phyloP scores from a whole-genome alignment of 805 yeast species.

The Lipomyces starkeyi region DNA sequence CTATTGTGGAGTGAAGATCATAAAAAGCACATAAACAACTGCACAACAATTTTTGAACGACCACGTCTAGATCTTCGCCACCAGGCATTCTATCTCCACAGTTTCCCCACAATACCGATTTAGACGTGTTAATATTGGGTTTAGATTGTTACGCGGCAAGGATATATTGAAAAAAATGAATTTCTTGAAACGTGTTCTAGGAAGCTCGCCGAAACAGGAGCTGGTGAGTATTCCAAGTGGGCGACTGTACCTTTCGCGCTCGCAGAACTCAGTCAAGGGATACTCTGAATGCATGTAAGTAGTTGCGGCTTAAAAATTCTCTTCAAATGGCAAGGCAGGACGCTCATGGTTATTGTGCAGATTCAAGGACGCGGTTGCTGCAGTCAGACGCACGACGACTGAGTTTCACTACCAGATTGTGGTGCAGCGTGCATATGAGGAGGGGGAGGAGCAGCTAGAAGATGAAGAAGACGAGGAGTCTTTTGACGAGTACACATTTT shows the following conservation, averaged over 20 bases:
- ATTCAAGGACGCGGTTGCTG: constrained; percentile 77
- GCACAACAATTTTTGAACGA: not conserved
- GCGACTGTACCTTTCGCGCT: constrained; percentile 71
- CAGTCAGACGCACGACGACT: constrained; percentile 69
- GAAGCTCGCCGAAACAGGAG: constrained; percentile 57
- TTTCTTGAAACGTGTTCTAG: constrained; percentile 68
- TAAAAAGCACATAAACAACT: not conserved
- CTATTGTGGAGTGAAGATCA: not conserved
- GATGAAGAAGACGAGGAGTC: constrained; percentile 54
- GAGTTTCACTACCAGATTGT: constrained; percentile 73
- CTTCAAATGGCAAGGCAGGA: not conserved
- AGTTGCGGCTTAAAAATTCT: not conserved
- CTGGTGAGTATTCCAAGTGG: constrained; percentile 80
- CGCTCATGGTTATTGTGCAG: constrained; percentile 51
- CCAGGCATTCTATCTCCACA: not conserved
- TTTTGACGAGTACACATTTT: constrained; percentile 71
- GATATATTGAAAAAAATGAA: constrained; percentile 57
- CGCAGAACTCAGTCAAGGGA: constrained; percentile 84
- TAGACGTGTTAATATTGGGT: not conserved
- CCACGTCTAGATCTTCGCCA: not conserved
- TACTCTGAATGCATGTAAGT: constrained; percentile 63
- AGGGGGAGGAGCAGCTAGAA: constrained; percentile 61
- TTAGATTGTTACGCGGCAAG: not conserved
- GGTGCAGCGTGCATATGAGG: constrained; percentile 70
- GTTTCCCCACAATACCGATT: not conserved